Conservation (phyloP, 495 filamentous ascomycete genomes). For the Parmelia sp. region DNA sequence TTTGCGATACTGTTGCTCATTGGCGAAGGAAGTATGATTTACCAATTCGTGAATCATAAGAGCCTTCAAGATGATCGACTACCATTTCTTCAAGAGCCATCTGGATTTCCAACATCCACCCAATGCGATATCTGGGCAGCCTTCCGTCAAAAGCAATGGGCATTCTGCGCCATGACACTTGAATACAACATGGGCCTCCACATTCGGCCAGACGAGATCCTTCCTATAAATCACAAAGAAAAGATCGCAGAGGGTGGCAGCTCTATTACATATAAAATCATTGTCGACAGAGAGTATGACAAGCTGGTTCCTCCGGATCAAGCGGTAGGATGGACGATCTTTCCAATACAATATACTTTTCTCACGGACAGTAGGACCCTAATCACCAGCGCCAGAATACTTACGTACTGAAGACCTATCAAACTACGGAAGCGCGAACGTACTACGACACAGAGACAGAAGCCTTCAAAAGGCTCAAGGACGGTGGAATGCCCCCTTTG, state of each 20-base stretch:
- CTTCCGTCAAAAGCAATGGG: conserved; percentile 19
- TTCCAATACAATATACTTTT: neutral
- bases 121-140: conserved; percentile 1
- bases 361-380: neutral
- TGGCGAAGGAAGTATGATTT: conserved; percentile 15
- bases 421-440: conserved; percentile 25
- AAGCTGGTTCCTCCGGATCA: neutral
- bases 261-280: conserved; percentile 18
- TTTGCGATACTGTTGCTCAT: conserved; percentile 19
- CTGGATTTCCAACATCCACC: conserved; percentile 8
- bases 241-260: conserved; percentile 16
- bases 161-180: conserved; percentile 18
- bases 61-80: conserved; percentile 16
- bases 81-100: conserved; percentile 3
- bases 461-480: conserved; percentile 32
- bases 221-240: conserved; percentile 16
- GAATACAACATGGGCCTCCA: conserved; percentile 16
- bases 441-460: conserved; percentile 33
- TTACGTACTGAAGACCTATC: conserved; percentile 40
- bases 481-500: conserved; percentile 13
- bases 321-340: neutral
- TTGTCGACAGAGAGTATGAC: conserved; percentile 19
- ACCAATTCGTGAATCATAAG: conserved; percentile 13
- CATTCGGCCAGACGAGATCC: conserved; percentile 7
- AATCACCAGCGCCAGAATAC: conserved; percentile 20